These are phyloP conservation scores for Yarrowia porcina DNA, from an alignment of 805 yeast species.

Conservation along the genomic window DNA sequence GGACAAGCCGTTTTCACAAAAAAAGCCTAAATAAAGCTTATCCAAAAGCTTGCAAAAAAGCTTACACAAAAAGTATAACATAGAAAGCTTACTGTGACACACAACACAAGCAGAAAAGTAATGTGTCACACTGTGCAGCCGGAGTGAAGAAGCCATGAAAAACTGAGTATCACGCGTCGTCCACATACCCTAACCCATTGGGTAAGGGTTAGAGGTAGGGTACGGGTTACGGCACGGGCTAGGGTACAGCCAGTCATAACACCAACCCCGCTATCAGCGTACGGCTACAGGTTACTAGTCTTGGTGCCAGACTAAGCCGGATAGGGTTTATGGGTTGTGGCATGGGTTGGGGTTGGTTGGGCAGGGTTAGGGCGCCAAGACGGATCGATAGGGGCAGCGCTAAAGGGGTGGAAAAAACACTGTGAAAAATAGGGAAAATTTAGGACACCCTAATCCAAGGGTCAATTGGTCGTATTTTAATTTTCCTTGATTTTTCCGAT, in stretches of 20 bases:
- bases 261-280: background rate
- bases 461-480: no score
- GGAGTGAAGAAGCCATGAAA: no score
- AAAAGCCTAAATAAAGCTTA: no score
- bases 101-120: no score
- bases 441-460: background rate
- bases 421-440: background rate
- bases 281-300: conserved; percentile 1
- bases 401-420: background rate
- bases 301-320: background rate
- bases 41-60: no score
- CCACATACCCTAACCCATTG: background rate
- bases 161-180: no score
- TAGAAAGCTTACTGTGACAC: no score
- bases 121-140: background rate
- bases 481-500: background rate
- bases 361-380: background rate
- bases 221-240: no score
- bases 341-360: background rate
- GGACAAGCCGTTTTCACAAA: background rate
- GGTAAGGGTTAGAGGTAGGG: no score
- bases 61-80: no score
- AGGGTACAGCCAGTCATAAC: background rate
- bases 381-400: no score
- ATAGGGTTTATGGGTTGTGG: background rate